Percentiles rank a stretch among this genome's conserved stretches.
These are phyloP conservation scores for Solanum bulbocastanum DNA, from an alignment of 257 asterid species.

Conservation along the genomic window DNA sequence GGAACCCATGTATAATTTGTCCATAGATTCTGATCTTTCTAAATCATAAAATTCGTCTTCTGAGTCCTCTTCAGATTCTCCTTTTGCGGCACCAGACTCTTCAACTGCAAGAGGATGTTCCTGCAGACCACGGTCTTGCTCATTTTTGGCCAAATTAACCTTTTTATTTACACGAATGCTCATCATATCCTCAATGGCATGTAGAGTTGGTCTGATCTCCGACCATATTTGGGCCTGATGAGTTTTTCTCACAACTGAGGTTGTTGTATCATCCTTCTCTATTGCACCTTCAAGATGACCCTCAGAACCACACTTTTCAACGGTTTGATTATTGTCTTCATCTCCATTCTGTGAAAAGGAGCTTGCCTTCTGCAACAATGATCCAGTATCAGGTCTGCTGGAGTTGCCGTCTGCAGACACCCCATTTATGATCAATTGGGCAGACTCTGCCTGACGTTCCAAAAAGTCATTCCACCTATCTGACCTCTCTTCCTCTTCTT, in stretches of 20 bases:
- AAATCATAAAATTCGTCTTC: slow-evolving; percentile 89
- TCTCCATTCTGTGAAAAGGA: slow-evolving; percentile 12
- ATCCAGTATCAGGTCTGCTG: slow-evolving; percentile 14
- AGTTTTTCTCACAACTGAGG: slow-evolving; percentile 23
- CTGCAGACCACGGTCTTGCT: slow-evolving; percentile 6
- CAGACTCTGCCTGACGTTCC: slow-evolving; percentile 45
- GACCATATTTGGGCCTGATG: slow-evolving; percentile 61
- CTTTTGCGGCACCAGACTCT: slow-evolving; percentile 12
- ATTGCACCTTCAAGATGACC: slow-evolving; percentile 9
- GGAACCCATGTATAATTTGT: slow-evolving; percentile 15
- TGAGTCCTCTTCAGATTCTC: slow-evolving; percentile 67
- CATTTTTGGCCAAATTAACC: slow-evolving; percentile 17
- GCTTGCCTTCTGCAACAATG: slow-evolving; percentile 15
- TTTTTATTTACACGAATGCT: slow-evolving; percentile 56
- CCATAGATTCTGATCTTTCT: slow-evolving; percentile 72
- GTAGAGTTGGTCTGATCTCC: slow-evolving; percentile 61
- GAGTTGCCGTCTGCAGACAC: slow-evolving; percentile 12
- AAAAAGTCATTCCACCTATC: slow-evolving; percentile 74
- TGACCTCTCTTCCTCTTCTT: slow-evolving; percentile 94
- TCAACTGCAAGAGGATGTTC: neutral
- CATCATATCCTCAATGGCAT: slow-evolving; percentile 67
- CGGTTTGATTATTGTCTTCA: slow-evolving; percentile 1
- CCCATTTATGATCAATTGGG: slow-evolving; percentile 27
- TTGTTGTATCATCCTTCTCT: slow-evolving; percentile 21
- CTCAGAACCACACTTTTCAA: neutral